These are phyloP conservation scores for Melampsora abietis-canadensis DNA, from an alignment of 1,284 basidiomycete species.

Conservation along the genomic window DNA sequence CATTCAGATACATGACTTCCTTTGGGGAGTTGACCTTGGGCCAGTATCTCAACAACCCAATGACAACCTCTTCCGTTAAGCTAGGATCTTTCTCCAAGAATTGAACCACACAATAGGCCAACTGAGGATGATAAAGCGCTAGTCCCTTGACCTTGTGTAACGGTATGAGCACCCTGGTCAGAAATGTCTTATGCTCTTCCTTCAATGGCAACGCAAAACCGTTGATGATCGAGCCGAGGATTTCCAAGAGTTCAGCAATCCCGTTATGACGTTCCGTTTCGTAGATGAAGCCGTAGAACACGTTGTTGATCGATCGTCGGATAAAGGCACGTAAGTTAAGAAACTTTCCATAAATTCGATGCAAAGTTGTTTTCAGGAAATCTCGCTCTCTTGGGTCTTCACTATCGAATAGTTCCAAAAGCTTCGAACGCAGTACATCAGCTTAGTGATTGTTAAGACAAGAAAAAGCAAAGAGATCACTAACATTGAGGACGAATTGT, in stretches of 20 bases:
- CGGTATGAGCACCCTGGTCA: conserved; percentile 91
- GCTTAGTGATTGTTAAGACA: not conserved
- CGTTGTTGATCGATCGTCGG: conserved; percentile 97
- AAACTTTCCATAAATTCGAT: conserved; percentile 99
- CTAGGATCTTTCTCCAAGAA: conserved; percentile 94
- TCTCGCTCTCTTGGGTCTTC: conserved; percentile 98
- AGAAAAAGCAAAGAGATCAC: conserved; percentile 42
- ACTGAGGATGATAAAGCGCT: conserved; percentile 93
- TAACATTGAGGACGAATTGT: conserved; percentile 75
- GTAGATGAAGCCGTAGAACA: conserved; percentile 98
- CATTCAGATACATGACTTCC: conserved; percentile 99
- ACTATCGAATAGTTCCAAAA: conserved; percentile 96
- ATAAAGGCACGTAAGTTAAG: conserved; percentile 97
- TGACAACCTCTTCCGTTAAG: conserved; percentile 90
- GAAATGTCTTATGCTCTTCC: conserved; percentile 98
- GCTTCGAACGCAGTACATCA: conserved; percentile 54
- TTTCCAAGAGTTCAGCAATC: conserved; percentile 96
- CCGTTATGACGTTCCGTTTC: conserved; percentile 99
- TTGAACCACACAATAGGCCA: conserved; percentile 98
- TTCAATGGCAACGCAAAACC: conserved; percentile 97
- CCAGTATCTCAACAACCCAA: conserved; percentile 94
- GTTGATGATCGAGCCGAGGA: conserved; percentile 98
- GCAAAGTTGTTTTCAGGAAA: conserved; percentile 97
- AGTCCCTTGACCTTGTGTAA: conserved; percentile 97
- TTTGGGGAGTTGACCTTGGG: conserved; percentile 99